Conservation (phyloP, 1,139 yeast genomes). For the Scheffersomyces cryptocercus region DNA sequence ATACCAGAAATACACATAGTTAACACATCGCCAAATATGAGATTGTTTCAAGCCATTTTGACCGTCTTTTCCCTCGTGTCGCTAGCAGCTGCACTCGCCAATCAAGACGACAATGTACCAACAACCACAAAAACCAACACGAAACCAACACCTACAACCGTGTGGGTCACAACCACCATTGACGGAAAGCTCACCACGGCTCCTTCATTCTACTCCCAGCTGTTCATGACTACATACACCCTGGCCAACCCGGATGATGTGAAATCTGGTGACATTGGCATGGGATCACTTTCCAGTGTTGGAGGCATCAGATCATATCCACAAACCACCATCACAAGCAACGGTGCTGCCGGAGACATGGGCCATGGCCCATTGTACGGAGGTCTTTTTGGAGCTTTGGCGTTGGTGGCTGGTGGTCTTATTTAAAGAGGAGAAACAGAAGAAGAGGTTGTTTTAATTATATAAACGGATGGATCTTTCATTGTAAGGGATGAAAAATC, state of each 20-base stretch:
- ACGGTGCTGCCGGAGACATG: conserved; percentile 6
- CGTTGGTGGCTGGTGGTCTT: conserved; percentile 14
- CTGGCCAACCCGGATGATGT: conserved; percentile 20
- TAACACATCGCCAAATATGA: neutral
- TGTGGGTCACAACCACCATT: conserved; percentile 39
- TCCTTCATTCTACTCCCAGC: conserved; percentile 31
- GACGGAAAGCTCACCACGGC: conserved; percentile 31
- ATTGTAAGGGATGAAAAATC: too few relatives aligned
- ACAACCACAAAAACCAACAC: conserved; percentile 9
- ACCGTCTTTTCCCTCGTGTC: neutral
- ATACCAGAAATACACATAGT: too few relatives aligned
- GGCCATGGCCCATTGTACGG: conserved; percentile 10
- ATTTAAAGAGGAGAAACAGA: neutral
- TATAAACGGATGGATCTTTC: conserved; percentile 6
- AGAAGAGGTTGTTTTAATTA: neutral
- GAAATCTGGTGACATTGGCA: conserved; percentile 35
- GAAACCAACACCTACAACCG: conserved; percentile 17
- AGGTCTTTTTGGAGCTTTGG: conserved; percentile 14
- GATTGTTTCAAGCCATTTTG: too few relatives aligned
- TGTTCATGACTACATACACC: conserved; percentile 28
- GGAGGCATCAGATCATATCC: conserved; percentile 37
- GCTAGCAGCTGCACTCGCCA: conserved; percentile 20
- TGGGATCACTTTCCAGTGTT: conserved; percentile 38
- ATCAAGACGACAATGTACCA: conserved; percentile 21
- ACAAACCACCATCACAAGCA: conserved; percentile 25